These are phyloP conservation scores for Aspergillus pseudonomiae DNA, from an alignment of 2,329 filamentous ascomycete species.

Conservation along the genomic window DNA sequence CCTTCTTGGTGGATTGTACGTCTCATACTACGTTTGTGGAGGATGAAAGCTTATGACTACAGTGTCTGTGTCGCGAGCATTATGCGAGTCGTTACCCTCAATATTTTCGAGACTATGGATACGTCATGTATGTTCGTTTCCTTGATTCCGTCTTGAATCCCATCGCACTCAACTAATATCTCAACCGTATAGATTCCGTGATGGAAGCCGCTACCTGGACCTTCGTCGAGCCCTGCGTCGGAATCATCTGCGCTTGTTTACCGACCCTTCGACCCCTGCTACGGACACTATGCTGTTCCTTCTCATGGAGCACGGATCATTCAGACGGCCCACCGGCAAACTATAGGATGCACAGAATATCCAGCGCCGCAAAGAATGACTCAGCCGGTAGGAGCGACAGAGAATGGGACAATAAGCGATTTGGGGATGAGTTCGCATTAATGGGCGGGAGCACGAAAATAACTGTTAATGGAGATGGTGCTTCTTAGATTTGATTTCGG, in stretches of 20 bases:
- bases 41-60: background rate
- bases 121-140: background rate
- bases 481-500: background rate
- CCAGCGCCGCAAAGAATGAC: background rate
- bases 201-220: conserved; percentile 9
- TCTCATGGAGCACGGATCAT: conserved; percentile 2
- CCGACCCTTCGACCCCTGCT: conserved; percentile 5
- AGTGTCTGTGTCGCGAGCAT: conserved; percentile 7
- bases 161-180: background rate
- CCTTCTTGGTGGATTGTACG: conserved; percentile 4
- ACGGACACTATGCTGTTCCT: background rate
- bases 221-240: conserved; percentile 6
- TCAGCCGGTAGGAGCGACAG: background rate
- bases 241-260: conserved; percentile 8
- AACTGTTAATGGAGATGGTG: background rate
- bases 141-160: too few species aligned
- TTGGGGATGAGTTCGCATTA: conserved; percentile 2
- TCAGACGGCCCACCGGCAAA: background rate
- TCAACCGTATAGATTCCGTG: background rate
- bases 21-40: background rate
- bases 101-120: background rate
- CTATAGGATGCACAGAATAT: conserved; percentile 1
- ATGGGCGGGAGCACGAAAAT: background rate
- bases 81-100: conserved; percentile 5
- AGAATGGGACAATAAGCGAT: background rate